Conservation (phyloP, 352 stramenopile species). For the Pythium aristosporum region DNA sequence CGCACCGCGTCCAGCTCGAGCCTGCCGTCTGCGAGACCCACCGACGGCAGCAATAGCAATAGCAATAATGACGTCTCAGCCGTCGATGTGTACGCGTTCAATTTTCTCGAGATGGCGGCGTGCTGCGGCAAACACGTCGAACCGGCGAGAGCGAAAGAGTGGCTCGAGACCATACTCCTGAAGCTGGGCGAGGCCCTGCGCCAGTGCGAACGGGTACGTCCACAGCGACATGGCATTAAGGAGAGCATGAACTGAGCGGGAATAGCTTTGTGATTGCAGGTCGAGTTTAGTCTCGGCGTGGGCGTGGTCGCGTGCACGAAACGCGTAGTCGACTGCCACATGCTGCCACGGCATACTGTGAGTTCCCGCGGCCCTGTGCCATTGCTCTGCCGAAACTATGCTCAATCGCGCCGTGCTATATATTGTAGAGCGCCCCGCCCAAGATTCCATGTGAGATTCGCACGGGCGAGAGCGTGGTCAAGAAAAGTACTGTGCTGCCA, state of each 20-base stretch:
- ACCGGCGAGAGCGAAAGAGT: conserved; percentile 51
- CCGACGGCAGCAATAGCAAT: neutral
- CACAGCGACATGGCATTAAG: neutral
- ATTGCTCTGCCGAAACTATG: neutral
- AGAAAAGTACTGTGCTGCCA: conserved; percentile 33
- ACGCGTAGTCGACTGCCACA: conserved; percentile 49
- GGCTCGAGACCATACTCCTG: conserved; percentile 50
- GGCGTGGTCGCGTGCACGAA: conserved; percentile 52
- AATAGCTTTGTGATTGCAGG: conserved; percentile 23
- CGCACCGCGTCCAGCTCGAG: conserved; percentile 2
- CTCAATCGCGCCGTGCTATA: too few species aligned
- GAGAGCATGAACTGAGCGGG: neutral
- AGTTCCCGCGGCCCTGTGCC: neutral
- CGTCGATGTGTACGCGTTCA: conserved; percentile 41
- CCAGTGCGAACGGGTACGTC: conserved; percentile 41
- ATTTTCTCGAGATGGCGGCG: conserved; percentile 66
- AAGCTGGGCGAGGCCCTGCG: conserved; percentile 63
- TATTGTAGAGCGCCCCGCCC: conserved; percentile 12
- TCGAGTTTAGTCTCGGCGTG: conserved; percentile 65
- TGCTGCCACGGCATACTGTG: conserved; percentile 51
- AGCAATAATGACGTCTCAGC: neutral
- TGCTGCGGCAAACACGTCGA: conserved; percentile 55
- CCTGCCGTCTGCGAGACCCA: neutral
- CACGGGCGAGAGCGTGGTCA: conserved; percentile 53
- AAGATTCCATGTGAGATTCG: conserved; percentile 47